These are phyloP conservation scores for Paraleonurus japonicus DNA, from an alignment of 257 asterid species.

Conservation along the genomic window DNA sequence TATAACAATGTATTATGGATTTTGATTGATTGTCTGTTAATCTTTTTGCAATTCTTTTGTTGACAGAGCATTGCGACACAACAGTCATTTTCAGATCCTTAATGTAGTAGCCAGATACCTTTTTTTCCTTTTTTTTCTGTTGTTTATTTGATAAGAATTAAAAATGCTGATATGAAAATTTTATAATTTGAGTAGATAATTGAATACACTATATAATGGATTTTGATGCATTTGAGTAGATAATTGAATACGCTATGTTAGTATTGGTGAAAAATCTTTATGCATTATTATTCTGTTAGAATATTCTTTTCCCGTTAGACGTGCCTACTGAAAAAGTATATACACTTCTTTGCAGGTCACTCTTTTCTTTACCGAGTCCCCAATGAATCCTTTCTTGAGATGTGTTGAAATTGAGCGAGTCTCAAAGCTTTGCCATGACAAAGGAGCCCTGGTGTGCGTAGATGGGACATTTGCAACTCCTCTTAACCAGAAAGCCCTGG, in stretches of 20 bases:
- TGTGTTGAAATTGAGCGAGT: constrained; percentile 90
- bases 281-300: constrained; percentile 10
- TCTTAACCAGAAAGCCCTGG: constrained; percentile 88
- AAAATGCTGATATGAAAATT: too few relatives aligned
- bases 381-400: constrained; percentile 89
- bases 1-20: constrained; percentile 4
- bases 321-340: constrained; percentile 1
- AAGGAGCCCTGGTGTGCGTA: constrained; percentile 76
- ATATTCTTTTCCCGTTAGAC: constrained; percentile 5
- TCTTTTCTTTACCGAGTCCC: constrained; percentile 88
- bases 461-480: constrained; percentile 98
- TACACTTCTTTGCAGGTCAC: constrained; percentile 57
- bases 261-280: constrained; percentile 24
- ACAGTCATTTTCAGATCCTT: constrained; percentile 50
- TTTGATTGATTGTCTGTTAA: constrained; percentile 17
- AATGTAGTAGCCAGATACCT: constrained; percentile 46
- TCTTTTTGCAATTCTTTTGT: constrained; percentile 25
- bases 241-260: too few relatives aligned
- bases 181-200: too few relatives aligned
- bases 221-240: too few relatives aligned
- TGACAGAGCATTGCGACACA: constrained; percentile 46
- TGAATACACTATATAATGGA: too few relatives aligned
- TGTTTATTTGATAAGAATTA: too few relatives aligned
- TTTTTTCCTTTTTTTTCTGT: not conserved
- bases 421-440: constrained; percentile 83